Evolutionary conservation across 1,284 basidiomycete species (phyloP).

Genomic region (Sutorius eximius): DNA sequence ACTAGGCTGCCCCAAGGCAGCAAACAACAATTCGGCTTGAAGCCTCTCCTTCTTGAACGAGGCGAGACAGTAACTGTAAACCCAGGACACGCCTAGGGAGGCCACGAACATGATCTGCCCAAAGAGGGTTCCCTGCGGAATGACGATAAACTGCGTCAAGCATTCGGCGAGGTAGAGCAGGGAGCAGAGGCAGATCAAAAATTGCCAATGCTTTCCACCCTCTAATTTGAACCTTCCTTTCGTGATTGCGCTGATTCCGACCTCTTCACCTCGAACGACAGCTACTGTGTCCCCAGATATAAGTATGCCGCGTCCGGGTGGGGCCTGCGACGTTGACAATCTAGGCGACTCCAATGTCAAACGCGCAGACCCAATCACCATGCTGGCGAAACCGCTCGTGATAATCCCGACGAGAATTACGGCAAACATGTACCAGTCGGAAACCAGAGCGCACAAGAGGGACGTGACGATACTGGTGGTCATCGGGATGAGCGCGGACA

Average conservation of each 20-base stretch:
- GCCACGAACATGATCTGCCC: not conserved
- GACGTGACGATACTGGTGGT: not conserved
- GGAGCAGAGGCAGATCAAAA: not conserved
- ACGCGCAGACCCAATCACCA: constrained; percentile 25
- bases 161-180: not conserved
- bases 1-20: not conserved
- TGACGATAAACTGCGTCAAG: not conserved
- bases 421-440: constrained; percentile 29
- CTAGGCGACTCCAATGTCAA: too few species aligned
- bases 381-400: constrained; percentile 25
- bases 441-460: not conserved
- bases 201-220: not conserved
- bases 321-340: too few species aligned
- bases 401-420: constrained; percentile 33
- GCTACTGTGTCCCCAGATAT: not conserved
- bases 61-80: not conserved
- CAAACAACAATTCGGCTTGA: not conserved
- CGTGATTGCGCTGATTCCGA: not conserved
- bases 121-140: not conserved
- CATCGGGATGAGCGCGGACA: not conserved
- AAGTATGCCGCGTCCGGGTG: not conserved
- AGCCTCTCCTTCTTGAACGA: not conserved
- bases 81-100: not conserved
- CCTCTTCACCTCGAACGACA: not conserved
- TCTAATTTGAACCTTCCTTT: not conserved